Percentiles rank a stretch among this genome's conserved stretches.
Conservation (phyloP, 2,329 filamentous ascomycete genomes). For the Whalleya microplaca region DNA sequence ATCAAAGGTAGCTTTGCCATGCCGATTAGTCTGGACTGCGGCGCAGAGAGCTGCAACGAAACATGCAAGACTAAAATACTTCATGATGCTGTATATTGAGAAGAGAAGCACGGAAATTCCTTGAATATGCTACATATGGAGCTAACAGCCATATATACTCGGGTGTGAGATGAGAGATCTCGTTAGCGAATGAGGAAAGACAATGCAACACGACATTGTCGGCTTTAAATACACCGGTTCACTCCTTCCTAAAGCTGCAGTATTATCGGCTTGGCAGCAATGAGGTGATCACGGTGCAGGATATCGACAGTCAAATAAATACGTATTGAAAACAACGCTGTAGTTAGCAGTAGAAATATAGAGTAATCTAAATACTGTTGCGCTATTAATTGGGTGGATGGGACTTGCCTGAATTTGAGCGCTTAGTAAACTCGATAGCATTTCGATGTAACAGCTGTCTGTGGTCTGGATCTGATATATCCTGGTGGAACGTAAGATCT, state of each 20-base stretch:
- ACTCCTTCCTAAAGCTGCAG: conserved; percentile 31
- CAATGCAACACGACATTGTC: conserved; percentile 20
- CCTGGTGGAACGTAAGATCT: too few relatives aligned
- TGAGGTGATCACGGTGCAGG: conserved; percentile 25
- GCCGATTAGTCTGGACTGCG: not conserved
- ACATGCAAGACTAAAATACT: conserved; percentile 14
- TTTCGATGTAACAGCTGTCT: too few relatives aligned
- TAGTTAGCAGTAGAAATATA: not conserved
- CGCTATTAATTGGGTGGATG: too few relatives aligned
- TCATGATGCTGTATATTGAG: conserved; percentile 17
- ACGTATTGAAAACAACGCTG: not conserved
- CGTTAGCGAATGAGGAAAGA: conserved; percentile 5
- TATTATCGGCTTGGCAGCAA: conserved; percentile 14
- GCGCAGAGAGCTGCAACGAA: conserved; percentile 4
- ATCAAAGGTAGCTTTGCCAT: conserved; percentile 33
- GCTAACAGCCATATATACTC: conserved; percentile 4
- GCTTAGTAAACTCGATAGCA: too few relatives aligned
- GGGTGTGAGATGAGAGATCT: not conserved
- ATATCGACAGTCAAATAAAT: conserved; percentile 23
- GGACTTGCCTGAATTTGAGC: too few relatives aligned
- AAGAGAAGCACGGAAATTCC: not conserved
- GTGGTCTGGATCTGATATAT: too few relatives aligned
- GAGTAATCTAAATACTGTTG: not conserved
- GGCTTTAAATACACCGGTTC: conserved; percentile 8
- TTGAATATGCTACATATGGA: not conserved